Evolutionary conservation across 139 green algal genomes (phyloP).

Genomic region (Trebouxia sp.): DNA sequence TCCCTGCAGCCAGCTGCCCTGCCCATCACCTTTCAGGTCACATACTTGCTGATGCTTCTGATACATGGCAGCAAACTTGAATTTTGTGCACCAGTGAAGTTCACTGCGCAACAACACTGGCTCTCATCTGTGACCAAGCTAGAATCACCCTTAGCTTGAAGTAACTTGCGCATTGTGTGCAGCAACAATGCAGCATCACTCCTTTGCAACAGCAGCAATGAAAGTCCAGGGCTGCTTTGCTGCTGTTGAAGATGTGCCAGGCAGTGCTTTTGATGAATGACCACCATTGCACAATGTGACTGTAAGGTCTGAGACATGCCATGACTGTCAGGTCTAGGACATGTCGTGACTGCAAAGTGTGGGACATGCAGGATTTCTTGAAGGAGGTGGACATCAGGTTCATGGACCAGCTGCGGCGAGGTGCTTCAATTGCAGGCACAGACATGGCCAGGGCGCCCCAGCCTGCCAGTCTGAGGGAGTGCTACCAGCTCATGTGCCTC

Average conservation of each 20-base stretch:
- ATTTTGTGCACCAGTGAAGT: too few species aligned
- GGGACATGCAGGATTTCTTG: conserved; percentile 58
- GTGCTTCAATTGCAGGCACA: conserved; percentile 67
- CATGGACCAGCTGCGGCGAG: conserved; percentile 76
- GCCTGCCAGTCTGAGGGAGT: conserved; percentile 46
- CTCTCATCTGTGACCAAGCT: too few species aligned
- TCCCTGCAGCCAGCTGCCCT: background rate
- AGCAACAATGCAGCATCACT: too few species aligned
- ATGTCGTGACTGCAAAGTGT: background rate
- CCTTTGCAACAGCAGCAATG: too few species aligned
- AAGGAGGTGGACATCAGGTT: conserved; percentile 74
- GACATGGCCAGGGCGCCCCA: conserved; percentile 52
- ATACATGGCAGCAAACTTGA: background rate
- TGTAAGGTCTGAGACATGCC: too few species aligned
- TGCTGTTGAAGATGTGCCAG: too few species aligned
- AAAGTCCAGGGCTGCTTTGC: too few species aligned
- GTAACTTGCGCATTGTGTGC: too few species aligned
- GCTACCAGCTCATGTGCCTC: conserved; percentile 46
- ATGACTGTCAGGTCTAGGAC: background rate
- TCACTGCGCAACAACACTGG: too few species aligned
- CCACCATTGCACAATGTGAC: too few species aligned
- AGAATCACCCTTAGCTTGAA: too few species aligned
- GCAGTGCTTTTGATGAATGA: too few species aligned
- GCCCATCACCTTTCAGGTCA: conserved; percentile 61
- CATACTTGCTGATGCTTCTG: background rate